phyloP scores from a whole-genome alignment of 805 yeast genomes.

The Wickerhamiella allomyrinae region DNA sequence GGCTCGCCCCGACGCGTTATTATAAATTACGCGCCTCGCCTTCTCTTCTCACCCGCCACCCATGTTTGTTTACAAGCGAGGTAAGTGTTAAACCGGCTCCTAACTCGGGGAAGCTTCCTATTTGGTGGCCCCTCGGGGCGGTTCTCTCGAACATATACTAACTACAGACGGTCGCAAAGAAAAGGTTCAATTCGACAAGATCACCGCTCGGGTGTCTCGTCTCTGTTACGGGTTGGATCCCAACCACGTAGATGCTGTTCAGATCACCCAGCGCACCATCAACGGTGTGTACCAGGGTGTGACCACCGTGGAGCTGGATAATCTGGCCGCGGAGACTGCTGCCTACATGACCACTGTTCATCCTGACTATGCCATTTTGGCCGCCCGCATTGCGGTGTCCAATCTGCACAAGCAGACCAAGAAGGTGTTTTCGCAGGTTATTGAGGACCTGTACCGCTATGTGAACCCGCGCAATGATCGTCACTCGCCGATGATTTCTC shows the following conservation, averaged over 20 bases:
- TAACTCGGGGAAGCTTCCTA: not conserved
- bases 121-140: too few species aligned
- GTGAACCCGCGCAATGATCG: slow-evolving; percentile 64
- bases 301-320: slow-evolving; percentile 74
- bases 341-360: slow-evolving; percentile 95
- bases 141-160: not conserved
- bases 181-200: slow-evolving; percentile 89
- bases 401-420: slow-evolving; percentile 91
- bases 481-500: slow-evolving; percentile 58
- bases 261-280: slow-evolving; percentile 89
- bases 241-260: slow-evolving; percentile 83
- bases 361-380: slow-evolving; percentile 92
- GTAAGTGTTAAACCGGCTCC: not conserved
- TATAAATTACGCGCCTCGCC: slow-evolving; percentile 3
- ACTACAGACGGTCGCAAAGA: slow-evolving; percentile 72
- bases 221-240: slow-evolving; percentile 90
- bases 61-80: slow-evolving; percentile 4
- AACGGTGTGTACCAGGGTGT: slow-evolving; percentile 97
- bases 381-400: slow-evolving; percentile 91
- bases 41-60: not conserved
- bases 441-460: slow-evolving; percentile 58
- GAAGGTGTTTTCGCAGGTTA: slow-evolving; percentile 66
- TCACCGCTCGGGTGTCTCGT: slow-evolving; percentile 88
- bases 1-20: not conserved
- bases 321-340: slow-evolving; percentile 88